phyloP scores from a whole-genome alignment of 139 green algal genomes.

The Ulvella scutata region DNA sequence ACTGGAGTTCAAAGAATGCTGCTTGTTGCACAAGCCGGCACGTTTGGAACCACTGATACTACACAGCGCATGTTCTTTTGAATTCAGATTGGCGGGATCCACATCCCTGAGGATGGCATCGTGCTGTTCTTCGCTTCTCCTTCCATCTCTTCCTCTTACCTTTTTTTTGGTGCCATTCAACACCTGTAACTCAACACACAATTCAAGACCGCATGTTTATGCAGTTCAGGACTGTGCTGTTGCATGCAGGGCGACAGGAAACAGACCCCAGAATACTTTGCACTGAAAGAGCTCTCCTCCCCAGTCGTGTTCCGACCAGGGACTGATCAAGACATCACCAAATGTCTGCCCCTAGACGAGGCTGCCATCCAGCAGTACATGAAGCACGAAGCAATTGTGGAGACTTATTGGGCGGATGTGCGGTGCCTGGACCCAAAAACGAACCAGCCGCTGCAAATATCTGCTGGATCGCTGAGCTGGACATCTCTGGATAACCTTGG shows the following conservation, averaged over 20 bases:
- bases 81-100: no score
- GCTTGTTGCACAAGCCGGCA: no score
- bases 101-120: no score
- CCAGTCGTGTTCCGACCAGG: neutral
- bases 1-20: no score
- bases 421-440: neutral
- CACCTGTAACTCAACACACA: no score
- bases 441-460: neutral
- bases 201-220: no score
- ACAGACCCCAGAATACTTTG: neutral
- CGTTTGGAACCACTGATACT: no score
- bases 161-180: no score
- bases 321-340: neutral
- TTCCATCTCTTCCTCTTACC: no score
- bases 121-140: no score
- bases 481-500: neutral
- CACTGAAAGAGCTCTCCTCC: neutral
- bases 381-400: neutral
- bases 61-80: no score
- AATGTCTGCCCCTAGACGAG: neutral
- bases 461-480: neutral
- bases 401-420: neutral
- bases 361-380: constrained; percentile 1
- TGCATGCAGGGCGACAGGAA: neutral
- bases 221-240: no score